Percentiles rank a stretch among this genome's conserved stretches.
Evolutionary conservation across 208 protist genomes (phyloP).

Genomic region (Leishmania tarentolae): DNA sequence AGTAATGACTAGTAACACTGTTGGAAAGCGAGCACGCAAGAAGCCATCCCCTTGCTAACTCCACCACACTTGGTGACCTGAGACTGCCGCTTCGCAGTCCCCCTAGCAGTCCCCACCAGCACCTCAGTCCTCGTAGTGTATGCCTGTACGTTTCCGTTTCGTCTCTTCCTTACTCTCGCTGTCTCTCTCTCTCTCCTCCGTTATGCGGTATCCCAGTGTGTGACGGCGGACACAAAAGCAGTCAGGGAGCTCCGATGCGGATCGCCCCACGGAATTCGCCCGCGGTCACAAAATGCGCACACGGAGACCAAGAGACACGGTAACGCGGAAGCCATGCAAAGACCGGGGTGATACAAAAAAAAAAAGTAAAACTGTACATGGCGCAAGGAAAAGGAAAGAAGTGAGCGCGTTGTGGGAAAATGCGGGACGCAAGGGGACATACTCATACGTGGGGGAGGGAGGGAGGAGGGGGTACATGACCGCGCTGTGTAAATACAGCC

Average conservation of each 20-base stretch:
- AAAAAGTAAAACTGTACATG: slow-evolving; percentile 11
- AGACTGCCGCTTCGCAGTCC: background rate
- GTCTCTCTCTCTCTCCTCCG: no score
- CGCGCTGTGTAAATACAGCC: background rate
- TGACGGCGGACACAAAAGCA: background rate
- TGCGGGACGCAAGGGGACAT: background rate
- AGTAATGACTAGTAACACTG: background rate
- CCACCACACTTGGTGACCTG: background rate
- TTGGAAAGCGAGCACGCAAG: background rate
- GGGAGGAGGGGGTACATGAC: background rate
- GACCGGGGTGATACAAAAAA: background rate
- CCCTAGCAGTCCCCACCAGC: background rate
- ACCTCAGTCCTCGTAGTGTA: background rate
- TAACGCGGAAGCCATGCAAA: background rate
- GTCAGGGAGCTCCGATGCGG: background rate
- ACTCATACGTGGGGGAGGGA: background rate
- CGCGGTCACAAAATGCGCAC: background rate
- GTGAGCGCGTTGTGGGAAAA: background rate
- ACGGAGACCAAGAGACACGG: background rate
- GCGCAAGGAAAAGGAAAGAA: background rate
- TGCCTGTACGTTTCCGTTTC: background rate
- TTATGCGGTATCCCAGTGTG: background rate
- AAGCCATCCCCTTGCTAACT: background rate
- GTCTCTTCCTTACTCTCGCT: no score
- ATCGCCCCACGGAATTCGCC: background rate